Base-by-base conservation (phyloP, 345 rosid genomes). In the Rhizophora mangle region DNA sequence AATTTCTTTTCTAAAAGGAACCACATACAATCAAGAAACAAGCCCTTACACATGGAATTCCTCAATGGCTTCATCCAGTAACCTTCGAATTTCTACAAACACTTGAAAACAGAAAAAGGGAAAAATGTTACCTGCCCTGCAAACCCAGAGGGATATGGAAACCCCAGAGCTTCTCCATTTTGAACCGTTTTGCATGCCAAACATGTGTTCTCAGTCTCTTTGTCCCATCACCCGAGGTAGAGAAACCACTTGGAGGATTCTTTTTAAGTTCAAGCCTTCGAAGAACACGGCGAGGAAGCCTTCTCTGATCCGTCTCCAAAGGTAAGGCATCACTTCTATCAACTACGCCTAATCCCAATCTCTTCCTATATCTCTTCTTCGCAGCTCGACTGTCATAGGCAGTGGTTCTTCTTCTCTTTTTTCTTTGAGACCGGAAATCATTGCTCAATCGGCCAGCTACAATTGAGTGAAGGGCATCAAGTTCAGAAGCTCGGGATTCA, bases 141-240 rank as follows among this genome's bases (percentile, higher is more conserved):
- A 89, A 86, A 54, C 97, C 96, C 19, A 88, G 80, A 74, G 98
- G 98, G 80, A 94, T 89, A 60, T 94, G 72, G 70, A 85, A 91
- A 0, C 98, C 91, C 92, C 97, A 91, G 54, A 81, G 82, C 84
- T 91, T 94, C 56, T 81, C 64, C 96, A 94, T 91, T 10, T 84
- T 82, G 66, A 94, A 91, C 24, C 97, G 86, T 82, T 94, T 94
- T 6, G 95, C 88, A 71, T 87, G 93, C 98, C 98, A 94, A 57
- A 94, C 85, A 76, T 94, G 98, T 11, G 97, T 94, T 72, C 95
- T 88, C 62, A 89, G 78, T 72, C 97, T 85, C 90, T 83, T 94
- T 6, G 97, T 91, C 51, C 93, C 95, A 66, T 94, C 97, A 11
- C 92, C 88, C 7, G 96, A 85, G 73, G 86, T 73, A 76, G 72